These are phyloP conservation scores for Dryas drummondii DNA, from an alignment of 306 rosid species.

Conservation along the genomic window DNA sequence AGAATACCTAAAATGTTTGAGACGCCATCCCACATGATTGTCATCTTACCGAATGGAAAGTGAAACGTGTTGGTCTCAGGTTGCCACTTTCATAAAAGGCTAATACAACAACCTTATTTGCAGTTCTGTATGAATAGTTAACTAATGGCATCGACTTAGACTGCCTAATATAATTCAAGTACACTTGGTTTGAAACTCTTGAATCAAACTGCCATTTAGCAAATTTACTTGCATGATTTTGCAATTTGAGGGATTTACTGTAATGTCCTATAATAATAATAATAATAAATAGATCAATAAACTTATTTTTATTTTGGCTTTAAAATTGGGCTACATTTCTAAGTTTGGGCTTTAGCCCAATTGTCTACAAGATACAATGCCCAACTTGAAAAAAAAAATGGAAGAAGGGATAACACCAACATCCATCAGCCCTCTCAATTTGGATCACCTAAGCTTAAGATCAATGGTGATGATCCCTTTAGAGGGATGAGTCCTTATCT, in stretches of 20 bases:
- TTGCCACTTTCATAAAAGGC: constrained; percentile 10
- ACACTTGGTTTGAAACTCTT: background rate
- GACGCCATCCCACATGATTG: background rate
- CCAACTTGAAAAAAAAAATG: too few relatives aligned
- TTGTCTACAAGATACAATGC: too few relatives aligned
- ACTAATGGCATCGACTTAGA: background rate
- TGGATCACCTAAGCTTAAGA: too few relatives aligned
- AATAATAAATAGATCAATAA: too few relatives aligned
- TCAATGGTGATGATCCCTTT: too few relatives aligned
- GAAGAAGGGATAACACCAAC: too few relatives aligned
- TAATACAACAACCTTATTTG: background rate
- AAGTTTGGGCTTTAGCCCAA: too few relatives aligned
- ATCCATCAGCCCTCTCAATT: too few relatives aligned
- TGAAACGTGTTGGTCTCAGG: background rate
- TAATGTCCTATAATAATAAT: too few relatives aligned
- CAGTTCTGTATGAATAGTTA: background rate
- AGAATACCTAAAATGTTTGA: background rate
- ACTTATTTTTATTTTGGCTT: too few relatives aligned
- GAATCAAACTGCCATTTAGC: background rate
- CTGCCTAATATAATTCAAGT: background rate
- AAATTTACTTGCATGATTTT: background rate
- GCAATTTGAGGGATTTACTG: background rate
- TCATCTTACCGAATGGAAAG: background rate
- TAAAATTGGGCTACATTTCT: too few relatives aligned
- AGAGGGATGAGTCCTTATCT: too few relatives aligned